Evolutionary conservation across 768 basidiomycete species (phyloP).

Genomic region (Trametes coccinea): DNA sequence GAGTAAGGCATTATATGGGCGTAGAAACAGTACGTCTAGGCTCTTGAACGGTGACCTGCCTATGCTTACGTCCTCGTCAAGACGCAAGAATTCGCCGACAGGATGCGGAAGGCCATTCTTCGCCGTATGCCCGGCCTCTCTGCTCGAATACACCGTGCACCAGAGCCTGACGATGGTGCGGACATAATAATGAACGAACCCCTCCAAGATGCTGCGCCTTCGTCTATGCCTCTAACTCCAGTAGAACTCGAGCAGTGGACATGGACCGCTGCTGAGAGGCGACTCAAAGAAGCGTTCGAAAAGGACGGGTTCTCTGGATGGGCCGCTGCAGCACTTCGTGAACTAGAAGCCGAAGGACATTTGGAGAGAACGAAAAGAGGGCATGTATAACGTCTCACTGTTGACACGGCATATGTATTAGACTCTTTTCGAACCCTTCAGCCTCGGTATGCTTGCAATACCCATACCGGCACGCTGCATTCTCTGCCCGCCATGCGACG

Average conservation of each 20-base stretch:
- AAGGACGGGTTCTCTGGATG: slow-evolving; percentile 58
- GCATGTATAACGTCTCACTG: slow-evolving; percentile 12
- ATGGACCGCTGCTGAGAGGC: slow-evolving; percentile 53
- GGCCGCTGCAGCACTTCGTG: slow-evolving; percentile 51
- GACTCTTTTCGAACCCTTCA: no score
- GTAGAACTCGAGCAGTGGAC: slow-evolving; percentile 40
- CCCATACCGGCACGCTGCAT: no score
- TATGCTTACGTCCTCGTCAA: slow-evolving; percentile 25
- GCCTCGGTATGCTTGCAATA: no score
- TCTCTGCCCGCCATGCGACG: no score
- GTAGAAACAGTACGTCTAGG: slow-evolving; percentile 52
- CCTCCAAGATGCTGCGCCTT: not conserved
- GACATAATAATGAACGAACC: not conserved
- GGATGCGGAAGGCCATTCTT: slow-evolving; percentile 53
- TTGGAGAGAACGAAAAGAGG: slow-evolving; percentile 45
- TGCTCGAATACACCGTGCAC: slow-evolving; percentile 51
- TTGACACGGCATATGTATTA: not conserved
- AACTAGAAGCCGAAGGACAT: slow-evolving; percentile 58
- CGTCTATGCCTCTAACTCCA: not conserved
- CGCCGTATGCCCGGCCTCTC: slow-evolving; percentile 50
- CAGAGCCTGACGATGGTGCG: slow-evolving; percentile 29
- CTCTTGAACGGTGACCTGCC: not conserved
- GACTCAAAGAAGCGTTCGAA: slow-evolving; percentile 57
- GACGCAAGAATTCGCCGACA: slow-evolving; percentile 59
- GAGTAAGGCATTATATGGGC: slow-evolving; percentile 53